Percentiles rank a stretch among this genome's conserved stretches.
Evolutionary conservation across 371 early-diverging fungal genomes (phyloP).

Genomic region (Mortierella sp.): DNA sequence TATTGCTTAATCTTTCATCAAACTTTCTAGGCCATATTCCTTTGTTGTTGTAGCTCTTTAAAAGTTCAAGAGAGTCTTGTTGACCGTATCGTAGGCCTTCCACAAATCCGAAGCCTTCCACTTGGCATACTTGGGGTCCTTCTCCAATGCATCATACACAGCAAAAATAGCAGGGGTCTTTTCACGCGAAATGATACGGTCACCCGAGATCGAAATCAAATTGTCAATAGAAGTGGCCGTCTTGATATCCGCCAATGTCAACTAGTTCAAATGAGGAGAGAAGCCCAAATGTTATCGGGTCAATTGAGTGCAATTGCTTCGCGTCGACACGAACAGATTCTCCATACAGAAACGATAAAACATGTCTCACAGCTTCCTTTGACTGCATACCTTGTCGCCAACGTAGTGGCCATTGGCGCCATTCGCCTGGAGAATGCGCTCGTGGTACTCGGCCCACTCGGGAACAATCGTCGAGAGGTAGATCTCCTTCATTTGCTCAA

Average conservation of each 20-base stretch:
- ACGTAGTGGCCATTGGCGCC: slow-evolving; percentile 32
- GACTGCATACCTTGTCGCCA: slow-evolving; percentile 14
- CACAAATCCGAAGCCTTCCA: slow-evolving; percentile 14
- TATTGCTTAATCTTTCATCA: no score
- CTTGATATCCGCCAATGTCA: slow-evolving; percentile 1
- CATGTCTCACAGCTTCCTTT: not conserved
- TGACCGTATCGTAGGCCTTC: slow-evolving; percentile 2
- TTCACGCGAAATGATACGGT: slow-evolving; percentile 8
- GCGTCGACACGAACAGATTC: no score
- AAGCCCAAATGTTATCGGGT: not conserved
- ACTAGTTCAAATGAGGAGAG: not conserved
- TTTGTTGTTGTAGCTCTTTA: not conserved
- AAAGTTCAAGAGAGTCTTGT: slow-evolving; percentile 1
- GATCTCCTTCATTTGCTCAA: slow-evolving; percentile 15
- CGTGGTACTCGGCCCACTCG: slow-evolving; percentile 32
- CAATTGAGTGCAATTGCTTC: no score
- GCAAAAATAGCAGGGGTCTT: slow-evolving; percentile 19
- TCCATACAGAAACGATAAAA: no score
- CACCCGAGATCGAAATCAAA: slow-evolving; percentile 12
- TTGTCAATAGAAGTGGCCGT: not conserved
- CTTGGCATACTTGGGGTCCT: slow-evolving; percentile 11
- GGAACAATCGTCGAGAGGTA: slow-evolving; percentile 17
- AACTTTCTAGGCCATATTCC: no score
- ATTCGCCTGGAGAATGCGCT: slow-evolving; percentile 8
- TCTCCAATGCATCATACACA: slow-evolving; percentile 1